Base-by-base conservation (phyloP, 2,329 filamentous ascomycete species). In the Graphilbum ipis-grandicollis region DNA sequence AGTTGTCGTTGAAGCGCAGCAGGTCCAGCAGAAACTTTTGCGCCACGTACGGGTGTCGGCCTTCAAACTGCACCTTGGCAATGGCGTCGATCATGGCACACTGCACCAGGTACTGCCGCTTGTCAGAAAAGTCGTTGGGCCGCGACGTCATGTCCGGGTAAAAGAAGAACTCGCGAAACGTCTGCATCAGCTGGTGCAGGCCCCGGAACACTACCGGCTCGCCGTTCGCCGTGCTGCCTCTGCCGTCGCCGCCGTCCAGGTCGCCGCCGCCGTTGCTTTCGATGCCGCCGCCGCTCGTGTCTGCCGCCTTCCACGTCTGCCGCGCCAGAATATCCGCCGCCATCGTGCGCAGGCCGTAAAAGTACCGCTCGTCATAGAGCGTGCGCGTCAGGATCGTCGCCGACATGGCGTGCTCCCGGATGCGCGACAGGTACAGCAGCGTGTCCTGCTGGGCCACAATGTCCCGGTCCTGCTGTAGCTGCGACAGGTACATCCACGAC, bases 401-500 rank as follows among this genome's bases (percentile, higher is more conserved):
- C 22, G 86, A 79, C 31, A 96, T 71, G 7, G 78, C 75, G 54
- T 88, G 81, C 18, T 81, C 69, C 33, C 73, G 76, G 58, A 52
- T 68, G 53, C 56, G 56, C 30, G 71, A 65, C 46, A 93, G 70
- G 51, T 79, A 84, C 49, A 90, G 66, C 59, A 93, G 73, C 5
- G 83, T 72, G 47, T 79, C 72, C 48, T 76, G 71, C 46, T 79
- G 74, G n/a, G 92, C 92, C 44, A 93, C 83, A 40, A 98, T 83
- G 53, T 98, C 92, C 48, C 88, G 71, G 56, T 98, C 90, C 56
- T 98, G 90, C 54, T 98, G 90, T 43, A 98, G 65, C 55, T 98
- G 90, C 18, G 90, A 94, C 40, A 93, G 75, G 53, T 90, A 94
- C 92, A 98, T 98, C 63, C 96, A 96, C 5, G 83, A 74, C 33